Percentiles rank a stretch among this genome's conserved stretches.
Evolutionary conservation across 768 basidiomycete species (phyloP).

Genomic region (Russula sp.): DNA sequence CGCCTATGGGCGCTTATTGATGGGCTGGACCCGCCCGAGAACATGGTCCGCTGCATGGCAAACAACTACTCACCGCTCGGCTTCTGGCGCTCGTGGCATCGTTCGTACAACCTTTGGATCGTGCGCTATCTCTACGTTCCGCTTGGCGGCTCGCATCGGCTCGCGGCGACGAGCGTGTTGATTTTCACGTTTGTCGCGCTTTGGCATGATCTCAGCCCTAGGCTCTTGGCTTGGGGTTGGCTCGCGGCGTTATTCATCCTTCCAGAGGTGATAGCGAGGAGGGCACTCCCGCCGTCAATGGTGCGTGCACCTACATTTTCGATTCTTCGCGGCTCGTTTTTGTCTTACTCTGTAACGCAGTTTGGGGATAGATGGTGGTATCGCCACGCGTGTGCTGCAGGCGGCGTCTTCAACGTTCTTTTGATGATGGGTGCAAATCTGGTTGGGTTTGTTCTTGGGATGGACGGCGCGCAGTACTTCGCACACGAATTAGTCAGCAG

Average conservation of each 20-base stretch:
- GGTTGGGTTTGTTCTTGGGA: constrained; percentile 89
- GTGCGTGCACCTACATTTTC: constrained; percentile 35
- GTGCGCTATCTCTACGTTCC: constrained; percentile 91
- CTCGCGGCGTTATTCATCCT: constrained; percentile 83
- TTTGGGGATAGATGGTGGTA: constrained; percentile 70
- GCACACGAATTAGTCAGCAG: constrained; percentile 52
- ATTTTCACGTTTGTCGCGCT: constrained; percentile 96
- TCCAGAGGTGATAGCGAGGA: constrained; percentile 67
- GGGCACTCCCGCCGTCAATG: constrained; percentile 53
- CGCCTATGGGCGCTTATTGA: constrained; percentile 86
- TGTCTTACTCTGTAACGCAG: constrained; percentile 33
- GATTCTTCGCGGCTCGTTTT: neutral
- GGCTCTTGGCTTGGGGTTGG: constrained; percentile 94
- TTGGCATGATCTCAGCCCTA: constrained; percentile 92
- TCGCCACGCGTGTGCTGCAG: constrained; percentile 74
- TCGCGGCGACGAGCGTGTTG: constrained; percentile 57
- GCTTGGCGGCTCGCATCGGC: constrained; percentile 61
- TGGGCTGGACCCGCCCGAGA: constrained; percentile 91
- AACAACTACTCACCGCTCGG: constrained; percentile 92
- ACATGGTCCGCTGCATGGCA: constrained; percentile 97
- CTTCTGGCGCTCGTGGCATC: constrained; percentile 97
- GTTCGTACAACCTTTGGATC: constrained; percentile 94
- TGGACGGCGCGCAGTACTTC: constrained; percentile 71
- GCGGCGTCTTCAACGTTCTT: constrained; percentile 76
- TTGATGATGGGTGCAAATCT: constrained; percentile 92